Conservation (phyloP, 2,329 filamentous ascomycete species). For the Penicillium sp. region DNA sequence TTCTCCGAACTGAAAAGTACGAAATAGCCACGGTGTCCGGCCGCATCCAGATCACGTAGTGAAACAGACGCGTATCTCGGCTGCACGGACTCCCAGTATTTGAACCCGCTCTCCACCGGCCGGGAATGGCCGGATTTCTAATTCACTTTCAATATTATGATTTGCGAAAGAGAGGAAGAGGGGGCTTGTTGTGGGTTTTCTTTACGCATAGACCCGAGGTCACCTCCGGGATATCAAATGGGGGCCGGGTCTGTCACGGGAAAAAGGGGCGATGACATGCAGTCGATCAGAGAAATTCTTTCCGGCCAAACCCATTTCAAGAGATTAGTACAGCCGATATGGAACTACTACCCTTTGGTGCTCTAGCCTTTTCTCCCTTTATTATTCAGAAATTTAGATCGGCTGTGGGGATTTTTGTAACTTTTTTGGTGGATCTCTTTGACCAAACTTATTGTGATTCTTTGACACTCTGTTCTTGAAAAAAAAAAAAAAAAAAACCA, state of each 20-base stretch:
- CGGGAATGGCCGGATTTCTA: slow-evolving; percentile 24
- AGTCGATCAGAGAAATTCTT: slow-evolving; percentile 16
- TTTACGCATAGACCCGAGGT: slow-evolving; percentile 4
- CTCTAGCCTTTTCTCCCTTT: no score
- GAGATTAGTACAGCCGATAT: no score
- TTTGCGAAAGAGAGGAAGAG: neutral
- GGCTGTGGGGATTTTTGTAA: neutral
- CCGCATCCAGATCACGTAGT: slow-evolving; percentile 17
- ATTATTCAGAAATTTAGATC: slow-evolving; percentile 2
- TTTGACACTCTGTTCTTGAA: no score
- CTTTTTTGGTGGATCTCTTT: neutral
- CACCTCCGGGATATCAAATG: slow-evolving; percentile 1
- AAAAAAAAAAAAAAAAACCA: no score
- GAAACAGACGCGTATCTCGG: slow-evolving; percentile 38
- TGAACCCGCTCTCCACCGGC: slow-evolving; percentile 15
- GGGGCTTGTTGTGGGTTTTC: neutral
- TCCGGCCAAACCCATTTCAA: neutral
- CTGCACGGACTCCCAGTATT: slow-evolving; percentile 31
- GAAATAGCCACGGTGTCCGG: neutral
- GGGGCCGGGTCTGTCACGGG: slow-evolving; percentile 11
- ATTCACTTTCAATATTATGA: neutral
- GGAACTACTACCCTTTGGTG: no score
- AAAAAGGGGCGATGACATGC: slow-evolving; percentile 24
- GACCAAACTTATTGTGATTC: neutral
- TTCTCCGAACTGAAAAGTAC: slow-evolving; percentile 5